These are phyloP conservation scores for Globisporangium spiculum DNA, from an alignment of 352 stramenopile species.

Conservation along the genomic window DNA sequence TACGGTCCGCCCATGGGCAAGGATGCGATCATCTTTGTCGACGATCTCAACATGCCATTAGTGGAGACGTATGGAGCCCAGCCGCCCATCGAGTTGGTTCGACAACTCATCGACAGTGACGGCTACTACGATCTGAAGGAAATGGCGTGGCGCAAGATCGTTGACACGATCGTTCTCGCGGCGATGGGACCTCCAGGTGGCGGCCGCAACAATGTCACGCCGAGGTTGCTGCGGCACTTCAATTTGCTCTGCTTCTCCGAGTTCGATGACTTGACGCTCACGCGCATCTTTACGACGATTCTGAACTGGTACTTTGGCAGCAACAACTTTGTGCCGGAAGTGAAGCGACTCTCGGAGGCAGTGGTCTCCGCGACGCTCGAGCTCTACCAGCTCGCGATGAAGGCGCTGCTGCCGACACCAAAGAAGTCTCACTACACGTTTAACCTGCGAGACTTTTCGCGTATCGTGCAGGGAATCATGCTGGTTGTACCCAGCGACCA, in stretches of 20 bases:
- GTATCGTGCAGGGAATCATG: slow-evolving; percentile 93
- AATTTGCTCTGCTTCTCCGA: slow-evolving; percentile 93
- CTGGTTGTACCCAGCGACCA: slow-evolving; percentile 80
- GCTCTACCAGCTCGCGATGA: slow-evolving; percentile 86
- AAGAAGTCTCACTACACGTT: slow-evolving; percentile 97
- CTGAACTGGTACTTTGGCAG: slow-evolving; percentile 81
- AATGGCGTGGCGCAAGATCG: slow-evolving; percentile 90
- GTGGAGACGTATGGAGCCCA: slow-evolving; percentile 93
- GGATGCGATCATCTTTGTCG: slow-evolving; percentile 88
- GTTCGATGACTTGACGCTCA: slow-evolving; percentile 92
- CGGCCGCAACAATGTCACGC: slow-evolving; percentile 89
- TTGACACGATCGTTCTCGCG: slow-evolving; percentile 88
- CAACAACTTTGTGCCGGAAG: slow-evolving; percentile 63
- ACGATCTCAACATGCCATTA: slow-evolving; percentile 96
- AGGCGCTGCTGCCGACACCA: slow-evolving; percentile 88
- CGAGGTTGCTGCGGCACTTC: slow-evolving; percentile 90
- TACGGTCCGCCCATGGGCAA: slow-evolving; percentile 89
- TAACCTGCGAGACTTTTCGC: slow-evolving; percentile 93
- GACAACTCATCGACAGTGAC: slow-evolving; percentile 88
- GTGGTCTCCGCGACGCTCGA: slow-evolving; percentile 91
- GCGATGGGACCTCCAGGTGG: slow-evolving; percentile 92
- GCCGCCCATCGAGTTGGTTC: slow-evolving; percentile 90
- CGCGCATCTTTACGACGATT: slow-evolving; percentile 92
- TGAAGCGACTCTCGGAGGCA: slow-evolving; percentile 64
- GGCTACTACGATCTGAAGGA: slow-evolving; percentile 94